Base-by-base conservation (phyloP, 2,329 filamentous ascomycete genomes). In the Talaromyces sp. region DNA sequence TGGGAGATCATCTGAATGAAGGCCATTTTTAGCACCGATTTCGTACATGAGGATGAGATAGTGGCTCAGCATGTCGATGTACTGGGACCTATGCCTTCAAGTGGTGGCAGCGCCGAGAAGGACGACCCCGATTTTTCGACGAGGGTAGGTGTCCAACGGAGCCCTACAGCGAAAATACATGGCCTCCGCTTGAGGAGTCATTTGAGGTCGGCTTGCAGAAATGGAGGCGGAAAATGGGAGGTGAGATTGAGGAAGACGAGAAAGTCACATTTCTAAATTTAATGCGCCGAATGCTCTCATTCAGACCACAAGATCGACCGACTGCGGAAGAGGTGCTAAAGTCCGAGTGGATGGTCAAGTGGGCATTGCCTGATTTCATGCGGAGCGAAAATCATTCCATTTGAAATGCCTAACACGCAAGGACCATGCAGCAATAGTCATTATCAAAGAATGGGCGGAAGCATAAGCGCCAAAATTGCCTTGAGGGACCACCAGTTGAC, bases 281-380 rank as follows among this genome's bases (percentile, higher is more conserved):
- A 58, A 69, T 73, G 60, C 64, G 65, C 2, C 57, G 59, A 7
- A 73, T 73, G 69, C 57, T 73, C 19, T 52, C 35, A 36, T 71
- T 69, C 22, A 59, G 61, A 11, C 67, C 67, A 0, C 65, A 69
- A 54, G 63, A 70, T 8, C 63, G 71, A 53, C 62, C 62, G 21
- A 68, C 67, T 19, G 65, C 62, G n/a, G 60, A 69, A 10, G 63
- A 69, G 40, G 66, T 74, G 1, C 56, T 73, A 11, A 51, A 53
- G 54, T 74, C 69, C 0, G 65, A 72, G 33, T 74, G 70, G 70
- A 72, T 73, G 65, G 60, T 64, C 0, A 72, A 69, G 36, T 74
- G 70, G 70, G 67, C 48, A 17, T 59, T 67, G 39, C 66, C 66
- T 53, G 53, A 50, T 28, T 28, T 4, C 25, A 28, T 28, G 25